Conservation (phyloP, 371 early-diverging fungal species). For the Saksenaea vasiformis region DNA sequence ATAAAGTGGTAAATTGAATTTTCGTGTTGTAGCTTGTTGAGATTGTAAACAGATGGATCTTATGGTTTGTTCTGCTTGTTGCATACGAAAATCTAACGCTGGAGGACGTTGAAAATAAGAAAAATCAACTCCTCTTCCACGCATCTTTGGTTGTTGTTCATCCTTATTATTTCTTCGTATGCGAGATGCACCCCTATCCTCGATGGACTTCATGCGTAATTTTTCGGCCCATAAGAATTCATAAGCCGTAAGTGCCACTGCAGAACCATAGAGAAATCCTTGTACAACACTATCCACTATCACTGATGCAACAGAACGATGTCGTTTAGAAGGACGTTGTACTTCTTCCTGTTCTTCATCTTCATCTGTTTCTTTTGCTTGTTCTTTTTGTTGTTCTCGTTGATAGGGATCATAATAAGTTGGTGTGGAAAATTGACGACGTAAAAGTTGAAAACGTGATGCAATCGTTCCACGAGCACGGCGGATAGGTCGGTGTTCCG, state of each 20-base stretch:
- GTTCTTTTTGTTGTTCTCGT: conserved; percentile 8
- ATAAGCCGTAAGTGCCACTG: conserved; percentile 8
- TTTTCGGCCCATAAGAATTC: conserved; percentile 9
- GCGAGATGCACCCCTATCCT: conserved; percentile 4
- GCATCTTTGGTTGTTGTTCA: neutral
- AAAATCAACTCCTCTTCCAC: conserved; percentile 11
- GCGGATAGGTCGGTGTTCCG: conserved; percentile 1
- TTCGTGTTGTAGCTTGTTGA: neutral
- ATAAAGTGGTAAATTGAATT: conserved; percentile 6
- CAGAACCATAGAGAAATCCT: conserved; percentile 10
- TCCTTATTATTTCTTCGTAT: neutral
- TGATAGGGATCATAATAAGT: conserved; percentile 13
- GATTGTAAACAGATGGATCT: conserved; percentile 8
- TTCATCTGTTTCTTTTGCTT: conserved; percentile 1
- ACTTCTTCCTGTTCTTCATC: neutral
- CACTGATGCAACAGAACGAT: conserved; percentile 2
- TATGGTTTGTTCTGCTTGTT: conserved; percentile 7
- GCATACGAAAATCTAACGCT: conserved; percentile 1
- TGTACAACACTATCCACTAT: conserved; percentile 7
- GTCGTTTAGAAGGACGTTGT: neutral
- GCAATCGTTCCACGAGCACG: conserved; percentile 5
- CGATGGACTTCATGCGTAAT: conserved; percentile 4
- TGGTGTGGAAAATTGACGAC: conserved; percentile 5
- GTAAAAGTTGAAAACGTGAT: conserved; percentile 7
- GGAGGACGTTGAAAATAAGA: conserved; percentile 8